Conservation (phyloP, 139 green algal genomes). For the Chlorella sp. region DNA sequence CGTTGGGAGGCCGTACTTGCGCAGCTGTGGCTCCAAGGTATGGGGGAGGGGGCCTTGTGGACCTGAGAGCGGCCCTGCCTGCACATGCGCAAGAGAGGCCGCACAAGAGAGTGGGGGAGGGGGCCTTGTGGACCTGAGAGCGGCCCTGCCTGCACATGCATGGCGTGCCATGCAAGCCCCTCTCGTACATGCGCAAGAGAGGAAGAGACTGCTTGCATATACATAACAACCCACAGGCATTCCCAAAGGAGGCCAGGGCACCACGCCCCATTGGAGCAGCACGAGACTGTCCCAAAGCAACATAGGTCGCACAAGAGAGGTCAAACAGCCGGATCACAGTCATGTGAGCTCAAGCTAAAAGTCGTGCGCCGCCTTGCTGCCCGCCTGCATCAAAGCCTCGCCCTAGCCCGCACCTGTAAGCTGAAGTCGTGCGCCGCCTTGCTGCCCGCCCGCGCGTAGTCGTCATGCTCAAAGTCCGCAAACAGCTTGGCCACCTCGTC, state of each 20-base stretch:
- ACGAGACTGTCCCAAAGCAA: not conserved
- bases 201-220: too few relatives aligned
- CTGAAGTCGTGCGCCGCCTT: conserved; percentile 70
- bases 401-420: conserved; percentile 24
- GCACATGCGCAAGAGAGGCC: conserved; percentile 12
- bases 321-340: too few relatives aligned
- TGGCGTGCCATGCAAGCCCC: too few relatives aligned
- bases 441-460: conserved; percentile 82
- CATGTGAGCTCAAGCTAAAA: not conserved
- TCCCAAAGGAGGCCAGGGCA: too few relatives aligned
- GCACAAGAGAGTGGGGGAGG: conserved; percentile 69
- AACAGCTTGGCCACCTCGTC: conserved; percentile 52
- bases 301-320: not conserved
- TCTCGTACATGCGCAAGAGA: too few relatives aligned
- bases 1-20: conserved; percentile 88
- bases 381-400: not conserved
- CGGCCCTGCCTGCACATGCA: conserved; percentile 65
- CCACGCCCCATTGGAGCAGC: too few relatives aligned
- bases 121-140: conserved; percentile 63
- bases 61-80: conserved; percentile 69
- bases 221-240: too few relatives aligned
- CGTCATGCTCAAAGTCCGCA: conserved; percentile 52
- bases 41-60: conserved; percentile 76
- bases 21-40: conserved; percentile 91
- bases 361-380: too few relatives aligned